These are phyloP conservation scores for Exidia glandulosa DNA, from an alignment of 768 basidiomycete species.

Conservation along the genomic window DNA sequence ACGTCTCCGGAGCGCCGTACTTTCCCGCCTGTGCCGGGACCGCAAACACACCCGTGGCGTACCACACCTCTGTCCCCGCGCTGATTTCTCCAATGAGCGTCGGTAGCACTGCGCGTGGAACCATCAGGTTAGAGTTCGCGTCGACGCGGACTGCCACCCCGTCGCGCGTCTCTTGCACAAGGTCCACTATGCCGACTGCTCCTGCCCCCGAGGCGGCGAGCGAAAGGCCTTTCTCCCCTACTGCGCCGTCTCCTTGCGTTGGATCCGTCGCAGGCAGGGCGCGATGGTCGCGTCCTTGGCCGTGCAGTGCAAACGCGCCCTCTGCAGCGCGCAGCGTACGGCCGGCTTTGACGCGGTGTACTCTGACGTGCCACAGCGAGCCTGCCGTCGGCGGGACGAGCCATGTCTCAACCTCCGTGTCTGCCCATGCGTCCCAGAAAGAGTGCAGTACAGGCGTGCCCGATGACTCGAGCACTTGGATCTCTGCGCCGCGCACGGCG, in stretches of 20 bases:
- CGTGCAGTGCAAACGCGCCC: slow-evolving; percentile 61
- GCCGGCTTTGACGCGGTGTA: slow-evolving; percentile 48
- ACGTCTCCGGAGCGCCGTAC: slow-evolving; percentile 7
- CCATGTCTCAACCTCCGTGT: slow-evolving; percentile 66
- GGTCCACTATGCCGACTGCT: slow-evolving; percentile 49
- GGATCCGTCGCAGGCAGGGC: slow-evolving; percentile 37
- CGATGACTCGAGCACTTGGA: slow-evolving; percentile 24
- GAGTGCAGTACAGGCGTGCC: slow-evolving; percentile 44
- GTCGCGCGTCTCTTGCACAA: slow-evolving; percentile 22
- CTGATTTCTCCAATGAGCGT: slow-evolving; percentile 39
- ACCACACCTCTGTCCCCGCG: slow-evolving; percentile 37
- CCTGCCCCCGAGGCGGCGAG: slow-evolving; percentile 51
- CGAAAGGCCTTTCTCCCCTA: slow-evolving; percentile 29
- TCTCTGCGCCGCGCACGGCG: slow-evolving; percentile 47
- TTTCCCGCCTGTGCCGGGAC: slow-evolving; percentile 25
- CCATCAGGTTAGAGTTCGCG: slow-evolving; percentile 62
- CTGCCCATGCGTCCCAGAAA: slow-evolving; percentile 67
- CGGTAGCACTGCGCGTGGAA: slow-evolving; percentile 55
- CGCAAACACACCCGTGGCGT: slow-evolving; percentile 57
- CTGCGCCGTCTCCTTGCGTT: slow-evolving; percentile 20
- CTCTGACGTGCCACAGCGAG: slow-evolving; percentile 55
- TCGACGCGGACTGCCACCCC: slow-evolving; percentile 50
- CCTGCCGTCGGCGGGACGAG: slow-evolving; percentile 49
- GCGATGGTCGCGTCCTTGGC: slow-evolving; percentile 49
- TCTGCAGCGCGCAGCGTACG: slow-evolving; percentile 49